Percentiles rank a stretch among this genome's conserved stretches.
These are phyloP conservation scores for Debaryomyces castellii DNA, from an alignment of 805 yeast species.

Conservation along the genomic window DNA sequence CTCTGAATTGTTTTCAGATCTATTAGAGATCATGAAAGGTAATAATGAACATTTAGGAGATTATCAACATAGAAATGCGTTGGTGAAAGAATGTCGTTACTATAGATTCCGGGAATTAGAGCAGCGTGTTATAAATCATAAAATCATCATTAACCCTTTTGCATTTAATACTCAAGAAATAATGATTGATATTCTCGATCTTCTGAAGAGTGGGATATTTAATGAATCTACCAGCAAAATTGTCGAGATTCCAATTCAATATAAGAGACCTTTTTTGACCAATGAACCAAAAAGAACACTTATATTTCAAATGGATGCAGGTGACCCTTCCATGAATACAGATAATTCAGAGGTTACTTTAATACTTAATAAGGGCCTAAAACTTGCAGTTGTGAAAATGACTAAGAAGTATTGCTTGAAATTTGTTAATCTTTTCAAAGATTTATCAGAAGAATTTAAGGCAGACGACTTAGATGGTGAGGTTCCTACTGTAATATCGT, in stretches of 20 bases:
- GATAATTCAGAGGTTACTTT: constrained; percentile 30
- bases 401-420: constrained; percentile 21
- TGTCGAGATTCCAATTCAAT: constrained; percentile 23
- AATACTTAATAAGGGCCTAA: constrained; percentile 25
- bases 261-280: constrained; percentile 32
- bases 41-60: constrained; percentile 45
- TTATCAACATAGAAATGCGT: constrained; percentile 54
- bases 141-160: constrained; percentile 53
- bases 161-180: constrained; percentile 52
- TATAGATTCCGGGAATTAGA: constrained; percentile 75
- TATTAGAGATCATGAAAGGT: constrained; percentile 59
- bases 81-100: constrained; percentile 71
- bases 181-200: constrained; percentile 46
- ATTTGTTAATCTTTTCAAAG: constrained; percentile 24
- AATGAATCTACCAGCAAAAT: constrained; percentile 11
- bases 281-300: constrained; percentile 33
- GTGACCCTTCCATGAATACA: constrained; percentile 3
- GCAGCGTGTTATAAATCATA: constrained; percentile 60
- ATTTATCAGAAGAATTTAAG: constrained; percentile 13
- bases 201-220: constrained; percentile 38
- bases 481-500: constrained; percentile 16
- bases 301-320: constrained; percentile 30
- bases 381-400: constrained; percentile 25
- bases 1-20: constrained; percentile 51
- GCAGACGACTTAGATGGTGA: constrained; percentile 14